Conservation (phyloP, 352 stramenopile genomes). For the Aphanomyces stellatus region DNA sequence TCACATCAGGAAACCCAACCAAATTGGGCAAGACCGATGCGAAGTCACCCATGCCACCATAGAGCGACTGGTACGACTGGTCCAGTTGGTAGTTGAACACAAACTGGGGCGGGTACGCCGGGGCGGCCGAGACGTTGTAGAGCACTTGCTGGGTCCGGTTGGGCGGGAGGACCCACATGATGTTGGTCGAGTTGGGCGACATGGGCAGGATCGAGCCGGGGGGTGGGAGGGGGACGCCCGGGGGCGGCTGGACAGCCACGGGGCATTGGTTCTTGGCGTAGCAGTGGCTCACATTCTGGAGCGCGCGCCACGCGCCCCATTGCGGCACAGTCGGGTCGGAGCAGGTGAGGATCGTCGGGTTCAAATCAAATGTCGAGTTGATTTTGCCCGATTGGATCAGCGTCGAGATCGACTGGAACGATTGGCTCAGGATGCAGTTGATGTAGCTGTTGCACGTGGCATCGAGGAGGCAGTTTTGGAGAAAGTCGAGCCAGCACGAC, state of each 20-base stretch:
- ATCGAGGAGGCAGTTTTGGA: conserved; percentile 2
- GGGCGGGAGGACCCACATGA: not conserved
- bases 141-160: not conserved
- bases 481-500: conserved; percentile 4
- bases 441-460: conserved; percentile 5
- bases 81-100: not conserved
- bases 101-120: not conserved
- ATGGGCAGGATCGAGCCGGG: too few relatives aligned
- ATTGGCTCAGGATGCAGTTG: conserved; percentile 17
- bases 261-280: conserved; percentile 8
- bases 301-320: not conserved
- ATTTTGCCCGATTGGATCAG: not conserved
- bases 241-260: too few relatives aligned
- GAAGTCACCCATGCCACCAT: not conserved
- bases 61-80: not conserved
- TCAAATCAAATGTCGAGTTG: not conserved
- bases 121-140: not conserved
- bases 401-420: conserved; percentile 3
- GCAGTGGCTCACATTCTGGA: conserved; percentile 10
- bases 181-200: not conserved
- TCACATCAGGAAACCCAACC: not conserved
- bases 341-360: not conserved
- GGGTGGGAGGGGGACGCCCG: too few relatives aligned
- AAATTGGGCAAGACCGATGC: not conserved
- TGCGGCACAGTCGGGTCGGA: not conserved